Evolutionary conservation across 106 monocot species (phyloP), one percentile per base, ranked within the genome.

Genomic region (Dendrobium huoshanense): DNA sequence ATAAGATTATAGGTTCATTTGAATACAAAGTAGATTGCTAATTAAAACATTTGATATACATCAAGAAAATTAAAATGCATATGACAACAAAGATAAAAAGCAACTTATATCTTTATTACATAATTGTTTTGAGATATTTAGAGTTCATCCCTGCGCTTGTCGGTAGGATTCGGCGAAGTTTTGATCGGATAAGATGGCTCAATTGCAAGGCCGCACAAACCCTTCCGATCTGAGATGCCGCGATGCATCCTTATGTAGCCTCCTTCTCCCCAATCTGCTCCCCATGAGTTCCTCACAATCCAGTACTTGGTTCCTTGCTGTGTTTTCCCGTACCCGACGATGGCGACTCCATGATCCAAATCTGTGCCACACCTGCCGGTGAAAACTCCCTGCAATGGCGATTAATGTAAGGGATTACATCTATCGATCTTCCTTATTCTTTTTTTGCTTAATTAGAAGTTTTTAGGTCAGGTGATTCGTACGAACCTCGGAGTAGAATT

Each of bases 271-370:
- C 91, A 94, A 2, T 42, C 82, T 1, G 84, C 1, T 3, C 94
- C 91, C 91, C 91, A 94, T 5, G 94, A 94, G 77, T 94, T 94
- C 80, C 83, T 91, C 31, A 91, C 84, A 1, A 81, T 89, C 91
- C 94, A 94, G 45, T 91, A 91, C 25, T 91, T 84, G 2, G 77
- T 89, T 2, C 89, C 89, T 11, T 87, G 77, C 31, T 65, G 41
- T 5, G 81, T 83, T 0, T 56, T 55, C 31, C 84, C 86, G 20
- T 92, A 90, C 0, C 93, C 90, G 2, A 93, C 88, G 0, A 81
- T 40, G 0, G 85, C 77, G 15, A 91, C 85, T 13, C 82, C 88
- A 44, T 93, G 93, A 48, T 93, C 87, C 64, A 89, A 20, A 0
- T 85, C 72, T 9, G 87, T 89, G 19, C 93, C 93, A 20, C 91